Percentiles rank a stretch among this genome's conserved stretches.
phyloP scores from a whole-genome alignment of 306 rosid species.

The Castanea mollissima region DNA sequence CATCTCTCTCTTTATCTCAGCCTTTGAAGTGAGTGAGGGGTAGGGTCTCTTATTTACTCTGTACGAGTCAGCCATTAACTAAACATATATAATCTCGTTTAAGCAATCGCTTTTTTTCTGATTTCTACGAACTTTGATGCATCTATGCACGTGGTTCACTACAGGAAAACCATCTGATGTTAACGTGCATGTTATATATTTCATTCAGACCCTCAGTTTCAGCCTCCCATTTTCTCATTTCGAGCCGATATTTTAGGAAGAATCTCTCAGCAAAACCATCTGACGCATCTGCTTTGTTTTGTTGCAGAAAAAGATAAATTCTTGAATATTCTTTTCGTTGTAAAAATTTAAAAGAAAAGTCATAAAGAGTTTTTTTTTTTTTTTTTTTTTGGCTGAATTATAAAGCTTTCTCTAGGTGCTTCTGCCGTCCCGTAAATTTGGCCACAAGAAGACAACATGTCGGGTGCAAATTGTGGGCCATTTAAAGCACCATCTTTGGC shows the following conservation, averaged over 20 bases:
- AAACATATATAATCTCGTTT: slow-evolving; percentile 19
- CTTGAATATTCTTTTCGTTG: not conserved
- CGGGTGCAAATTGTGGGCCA: not conserved
- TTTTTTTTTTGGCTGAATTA: not conserved
- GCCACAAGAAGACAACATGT: slow-evolving; percentile 9
- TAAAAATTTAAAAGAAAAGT: slow-evolving; percentile 1
- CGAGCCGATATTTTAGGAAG: slow-evolving; percentile 13
- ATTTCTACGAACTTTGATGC: slow-evolving; percentile 40
- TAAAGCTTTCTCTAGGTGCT: not conserved
- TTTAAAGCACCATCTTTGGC: too few relatives aligned
- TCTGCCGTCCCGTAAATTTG: slow-evolving; percentile 16
- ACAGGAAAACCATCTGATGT: slow-evolving; percentile 24
- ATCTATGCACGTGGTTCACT: slow-evolving; percentile 50
- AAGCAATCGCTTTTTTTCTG: slow-evolving; percentile 17
- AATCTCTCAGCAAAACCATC: not conserved
- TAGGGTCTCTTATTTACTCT: not conserved
- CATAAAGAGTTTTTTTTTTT: not conserved
- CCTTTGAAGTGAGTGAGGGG: not conserved
- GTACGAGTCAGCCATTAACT: slow-evolving; percentile 28
- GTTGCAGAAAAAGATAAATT: not conserved
- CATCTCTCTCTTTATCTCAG: slow-evolving; percentile 12
- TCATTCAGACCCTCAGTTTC: not conserved
- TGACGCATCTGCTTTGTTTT: not conserved
- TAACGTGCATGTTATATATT: slow-evolving; percentile 38
- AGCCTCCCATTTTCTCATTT: slow-evolving; percentile 6